Evolutionary conservation across 225 moss, liverwort and hornwort species (phyloP), one percentile per base, ranked within the genome.

Genomic region (Lunularia cruciata): DNA sequence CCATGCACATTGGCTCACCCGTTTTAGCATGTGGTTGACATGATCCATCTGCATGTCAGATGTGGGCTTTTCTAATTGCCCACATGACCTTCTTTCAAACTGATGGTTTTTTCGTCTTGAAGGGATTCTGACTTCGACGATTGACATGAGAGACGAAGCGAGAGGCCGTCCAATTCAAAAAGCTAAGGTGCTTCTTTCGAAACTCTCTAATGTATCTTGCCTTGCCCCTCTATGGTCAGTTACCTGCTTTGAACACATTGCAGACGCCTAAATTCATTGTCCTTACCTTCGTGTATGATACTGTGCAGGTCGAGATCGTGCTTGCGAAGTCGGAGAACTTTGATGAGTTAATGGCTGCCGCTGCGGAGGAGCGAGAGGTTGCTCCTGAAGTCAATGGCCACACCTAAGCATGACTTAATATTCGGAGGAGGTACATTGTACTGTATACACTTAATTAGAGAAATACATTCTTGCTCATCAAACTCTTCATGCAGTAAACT

Each of bases 131-230:
- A 96, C 96, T 28, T 96, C 96, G 70, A 96, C 92, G 23, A 92
- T 96, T 70, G 96, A 92, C 77, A 96, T 96, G 92, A 87, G 92
- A 78, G 96, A 96, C 72, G 96, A 92, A 74, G 87, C 92, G 67
- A 86, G 92, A 85, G 92, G 92, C 69, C 90, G 96, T 65, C 90
- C 96, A 19, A 92, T 96, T 73, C 95, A 96, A 75, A 96, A 96
- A 83, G 95, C 95, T 12, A 96, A 96, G 90, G 95, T 90, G 57
- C 55, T 11, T 13, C 6, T 67, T 6, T 36, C n/a, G n/a, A n/a
- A n/a, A n/a, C n/a, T n/a, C n/a, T n/a, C n/a, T n/a, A n/a, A n/a
- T n/a, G n/a, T n/a, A n/a, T n/a, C n/a, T n/a, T n/a, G n/a, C n/a
- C n/a, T n/a, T n/a, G n/a, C n/a, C n/a, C 56, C 56, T 57, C 23